A percentile compares a stretch with the other conserved stretches of the same genome.
phyloP scores from a whole-genome alignment of 768 basidiomycete genomes.

The Tylopilus balloui region DNA sequence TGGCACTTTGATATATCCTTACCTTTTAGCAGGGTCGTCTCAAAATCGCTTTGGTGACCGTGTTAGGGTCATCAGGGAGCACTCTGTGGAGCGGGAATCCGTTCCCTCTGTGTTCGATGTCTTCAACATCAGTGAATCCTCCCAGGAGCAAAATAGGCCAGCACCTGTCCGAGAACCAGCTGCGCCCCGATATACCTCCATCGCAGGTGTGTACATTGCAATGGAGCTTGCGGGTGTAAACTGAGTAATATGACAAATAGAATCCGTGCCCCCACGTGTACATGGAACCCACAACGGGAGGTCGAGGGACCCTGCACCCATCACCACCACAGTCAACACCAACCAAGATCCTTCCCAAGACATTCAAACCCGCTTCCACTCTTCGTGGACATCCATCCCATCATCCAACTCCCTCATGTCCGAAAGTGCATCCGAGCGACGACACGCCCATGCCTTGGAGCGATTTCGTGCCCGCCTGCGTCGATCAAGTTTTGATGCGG shows the following conservation, averaged over 20 bases:
- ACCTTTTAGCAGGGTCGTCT: not conserved
- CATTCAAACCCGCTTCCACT: conserved; percentile 16
- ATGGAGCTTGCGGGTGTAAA: not conserved
- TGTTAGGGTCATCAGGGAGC: conserved; percentile 21
- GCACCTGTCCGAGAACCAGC: conserved; percentile 8
- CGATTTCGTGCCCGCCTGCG: conserved; percentile 27
- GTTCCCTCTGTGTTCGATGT: conserved; percentile 29
- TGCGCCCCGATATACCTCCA: conserved; percentile 8
- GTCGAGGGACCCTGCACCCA: conserved; percentile 14
- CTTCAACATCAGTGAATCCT: conserved; percentile 23
- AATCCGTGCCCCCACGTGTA: conserved; percentile 15
- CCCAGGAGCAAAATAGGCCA: conserved; percentile 17
- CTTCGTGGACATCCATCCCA: conserved; percentile 31
- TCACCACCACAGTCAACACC: conserved; percentile 1
- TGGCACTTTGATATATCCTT: not conserved
- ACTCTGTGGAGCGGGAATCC: conserved; percentile 18
- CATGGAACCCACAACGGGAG: conserved; percentile 11
- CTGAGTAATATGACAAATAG: conserved; percentile 13
- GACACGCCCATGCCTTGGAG: conserved; percentile 35
- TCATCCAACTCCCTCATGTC: conserved; percentile 39
- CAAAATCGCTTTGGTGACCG: conserved; percentile 11
- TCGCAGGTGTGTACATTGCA: conserved; percentile 9
- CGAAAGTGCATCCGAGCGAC: conserved; percentile 42
- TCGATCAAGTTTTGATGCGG: conserved; percentile 22
- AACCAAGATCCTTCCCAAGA: conserved; percentile 13